phyloP scores from a whole-genome alignment of 176 grass and related monocot species.

The Pharus latifolius region DNA sequence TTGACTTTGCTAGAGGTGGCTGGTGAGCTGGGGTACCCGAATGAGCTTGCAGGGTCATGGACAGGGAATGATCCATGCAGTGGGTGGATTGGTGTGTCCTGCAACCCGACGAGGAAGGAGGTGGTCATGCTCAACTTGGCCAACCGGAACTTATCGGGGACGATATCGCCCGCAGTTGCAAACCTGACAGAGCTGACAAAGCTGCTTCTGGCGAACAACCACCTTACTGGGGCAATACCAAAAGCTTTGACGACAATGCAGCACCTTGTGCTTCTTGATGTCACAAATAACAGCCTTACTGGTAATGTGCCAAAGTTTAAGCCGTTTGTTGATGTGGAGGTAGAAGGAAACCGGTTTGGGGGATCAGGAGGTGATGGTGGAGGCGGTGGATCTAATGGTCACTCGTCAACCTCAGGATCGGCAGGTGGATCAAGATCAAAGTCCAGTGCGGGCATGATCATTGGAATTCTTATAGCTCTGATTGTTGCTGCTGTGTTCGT shows the following conservation, averaged over 20 bases:
- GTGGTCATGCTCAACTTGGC: conserved; percentile 43
- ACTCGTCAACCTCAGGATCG: conserved; percentile 16
- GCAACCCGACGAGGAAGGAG: conserved; percentile 14
- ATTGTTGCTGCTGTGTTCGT: conserved; percentile 38
- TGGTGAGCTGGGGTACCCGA: conserved; percentile 61
- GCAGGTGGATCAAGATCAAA: conserved; percentile 2
- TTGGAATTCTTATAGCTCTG: conserved; percentile 46
- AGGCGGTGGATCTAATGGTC: conserved; percentile 2
- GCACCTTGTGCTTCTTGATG: conserved; percentile 42
- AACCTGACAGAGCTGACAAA: conserved; percentile 53
- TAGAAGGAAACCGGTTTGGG: conserved; percentile 48
- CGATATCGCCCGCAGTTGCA: conserved; percentile 59
- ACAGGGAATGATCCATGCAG: conserved; percentile 49
- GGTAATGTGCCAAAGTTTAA: conserved; percentile 61
- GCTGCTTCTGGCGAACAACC: conserved; percentile 53
- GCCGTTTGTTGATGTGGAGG: conserved; percentile 37
- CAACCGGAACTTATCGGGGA: conserved; percentile 46
- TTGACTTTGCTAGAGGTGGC: conserved; percentile 57
- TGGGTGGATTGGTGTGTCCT: conserved; percentile 49
- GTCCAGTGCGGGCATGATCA: conserved; percentile 26
- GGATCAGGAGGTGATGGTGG: conserved; percentile 25
- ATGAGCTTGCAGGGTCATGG: conserved; percentile 40
- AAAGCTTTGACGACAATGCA: conserved; percentile 41
- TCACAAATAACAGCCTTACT: conserved; percentile 66
- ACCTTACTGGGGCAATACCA: conserved; percentile 51